Evolutionary conservation across 2,329 filamentous ascomycete genomes (phyloP).

Genomic region (Fusarium phyllophilum): DNA sequence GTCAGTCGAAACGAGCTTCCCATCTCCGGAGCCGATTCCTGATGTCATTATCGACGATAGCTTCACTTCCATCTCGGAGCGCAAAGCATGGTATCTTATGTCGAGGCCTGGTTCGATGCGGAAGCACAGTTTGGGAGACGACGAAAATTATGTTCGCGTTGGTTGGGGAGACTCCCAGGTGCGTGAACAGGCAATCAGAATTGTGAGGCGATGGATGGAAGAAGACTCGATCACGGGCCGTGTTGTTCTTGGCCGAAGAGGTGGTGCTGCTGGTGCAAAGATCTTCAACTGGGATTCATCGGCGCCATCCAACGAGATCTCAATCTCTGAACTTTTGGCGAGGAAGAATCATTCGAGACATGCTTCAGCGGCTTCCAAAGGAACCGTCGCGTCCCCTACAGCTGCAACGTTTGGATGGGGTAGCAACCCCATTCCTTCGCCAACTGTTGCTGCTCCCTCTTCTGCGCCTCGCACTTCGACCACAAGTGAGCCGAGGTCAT

Average conservation of each 20-base stretch:
- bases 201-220: conserved; percentile 73
- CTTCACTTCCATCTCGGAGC: conserved; percentile 65
- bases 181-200: conserved; percentile 64
- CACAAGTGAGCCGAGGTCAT: conserved; percentile 13
- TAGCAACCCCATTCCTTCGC: conserved; percentile 28
- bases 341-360: conserved; percentile 43
- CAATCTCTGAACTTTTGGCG: conserved; percentile 53
- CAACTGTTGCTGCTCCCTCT: conserved; percentile 29
- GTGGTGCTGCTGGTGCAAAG: conserved; percentile 55
- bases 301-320: conserved; percentile 60
- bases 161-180: conserved; percentile 66
- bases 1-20: conserved; percentile 32
- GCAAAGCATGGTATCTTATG: conserved; percentile 73
- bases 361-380: conserved; percentile 39
- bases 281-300: conserved; percentile 71
- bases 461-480: conserved; percentile 17
- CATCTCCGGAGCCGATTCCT: conserved; percentile 51
- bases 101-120: conserved; percentile 69
- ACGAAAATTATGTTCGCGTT: conserved; percentile 69
- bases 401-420: conserved; percentile 49
- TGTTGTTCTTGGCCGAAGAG: conserved; percentile 51
- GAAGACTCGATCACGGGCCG: conserved; percentile 68
- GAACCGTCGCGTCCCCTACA: conserved; percentile 41
- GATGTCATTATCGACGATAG: conserved; percentile 62
- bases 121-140: conserved; percentile 65